A percentile compares a stretch with the other conserved stretches of the same genome.
These are phyloP conservation scores for Ceratocystis alfenasii DNA, from an alignment of 2,329 filamentous ascomycete species.

Conservation along the genomic window DNA sequence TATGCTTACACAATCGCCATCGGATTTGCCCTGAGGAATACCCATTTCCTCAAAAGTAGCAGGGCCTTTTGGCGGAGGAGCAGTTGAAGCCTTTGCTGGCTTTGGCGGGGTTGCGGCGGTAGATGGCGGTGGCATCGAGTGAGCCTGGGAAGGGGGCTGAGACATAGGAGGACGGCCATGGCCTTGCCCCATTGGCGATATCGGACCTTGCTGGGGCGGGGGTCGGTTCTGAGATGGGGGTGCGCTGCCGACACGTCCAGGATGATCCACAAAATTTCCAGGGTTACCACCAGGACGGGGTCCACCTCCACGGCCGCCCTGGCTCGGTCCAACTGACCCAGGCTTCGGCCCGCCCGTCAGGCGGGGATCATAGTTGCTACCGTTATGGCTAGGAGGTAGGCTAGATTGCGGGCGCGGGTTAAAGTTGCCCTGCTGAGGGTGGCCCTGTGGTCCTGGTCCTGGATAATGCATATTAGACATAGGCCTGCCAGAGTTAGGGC, in stretches of 20 bases:
- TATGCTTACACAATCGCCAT: slow-evolving; percentile 75
- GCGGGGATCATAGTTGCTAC: slow-evolving; percentile 33
- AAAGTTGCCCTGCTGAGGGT: slow-evolving; percentile 23
- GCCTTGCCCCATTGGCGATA: slow-evolving; percentile 26
- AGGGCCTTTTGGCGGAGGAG: slow-evolving; percentile 58
- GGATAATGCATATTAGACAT: slow-evolving; percentile 21
- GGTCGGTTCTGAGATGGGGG: slow-evolving; percentile 27
- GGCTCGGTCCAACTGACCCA: slow-evolving; percentile 21
- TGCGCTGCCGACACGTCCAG: slow-evolving; percentile 31
- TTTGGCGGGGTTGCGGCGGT: slow-evolving; percentile 29
- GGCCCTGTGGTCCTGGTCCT: slow-evolving; percentile 24
- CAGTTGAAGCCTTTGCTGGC: slow-evolving; percentile 33
- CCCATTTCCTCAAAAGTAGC: slow-evolving; percentile 99
- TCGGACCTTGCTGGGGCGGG: slow-evolving; percentile 9
- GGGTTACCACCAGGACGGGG: slow-evolving; percentile 25
- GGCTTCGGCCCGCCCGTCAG: slow-evolving; percentile 27
- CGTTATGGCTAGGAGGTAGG: slow-evolving; percentile 25
- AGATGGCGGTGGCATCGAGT: not conserved
- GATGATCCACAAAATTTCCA: slow-evolving; percentile 22
- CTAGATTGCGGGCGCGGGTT: slow-evolving; percentile 12
- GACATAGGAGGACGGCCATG: slow-evolving; percentile 24
- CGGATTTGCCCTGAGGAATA: slow-evolving; percentile 68
- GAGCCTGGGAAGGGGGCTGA: slow-evolving; percentile 25
- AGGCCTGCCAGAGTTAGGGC: slow-evolving; percentile 29
- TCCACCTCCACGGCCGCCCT: slow-evolving; percentile 25